Evolutionary conservation across 345 rosid species (phyloP).

Genomic region (Arabidopsis suecica): DNA sequence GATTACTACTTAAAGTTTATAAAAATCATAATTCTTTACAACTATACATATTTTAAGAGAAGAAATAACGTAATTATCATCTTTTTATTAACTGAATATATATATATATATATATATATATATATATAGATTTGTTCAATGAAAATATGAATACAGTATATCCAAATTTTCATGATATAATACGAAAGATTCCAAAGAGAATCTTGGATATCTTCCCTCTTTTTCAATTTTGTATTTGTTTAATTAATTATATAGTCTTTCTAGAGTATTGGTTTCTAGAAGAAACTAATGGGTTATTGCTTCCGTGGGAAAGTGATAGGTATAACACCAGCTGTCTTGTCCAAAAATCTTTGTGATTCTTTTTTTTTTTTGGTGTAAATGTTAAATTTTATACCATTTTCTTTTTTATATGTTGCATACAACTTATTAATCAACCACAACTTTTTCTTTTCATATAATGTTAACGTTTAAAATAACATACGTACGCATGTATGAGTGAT

Average conservation of each 20-base stretch:
- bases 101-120: background rate
- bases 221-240: background rate
- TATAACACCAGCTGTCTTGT: background rate
- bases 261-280: slow-evolving; percentile 27
- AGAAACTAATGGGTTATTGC: background rate
- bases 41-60: too few relatives aligned
- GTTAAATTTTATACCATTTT: too few relatives aligned
- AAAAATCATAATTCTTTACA: background rate
- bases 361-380: too few relatives aligned
- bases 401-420: too few relatives aligned
- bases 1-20: background rate
- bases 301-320: slow-evolving; percentile 23
- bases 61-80: background rate
- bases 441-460: background rate
- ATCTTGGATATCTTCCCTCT: background rate
- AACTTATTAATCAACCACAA: too few relatives aligned
- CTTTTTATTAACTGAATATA: background rate
- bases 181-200: background rate
- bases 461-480: background rate
- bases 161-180: too few relatives aligned
- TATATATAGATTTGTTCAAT: background rate
- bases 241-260: background rate
- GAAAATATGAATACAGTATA: background rate
- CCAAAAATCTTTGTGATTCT: background rate
- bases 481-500: background rate